A percentile compares a stretch with the other conserved stretches of the same genome.
Conservation (phyloP, 1,284 basidiomycete genomes). For the Ganoderma sp. region DNA sequence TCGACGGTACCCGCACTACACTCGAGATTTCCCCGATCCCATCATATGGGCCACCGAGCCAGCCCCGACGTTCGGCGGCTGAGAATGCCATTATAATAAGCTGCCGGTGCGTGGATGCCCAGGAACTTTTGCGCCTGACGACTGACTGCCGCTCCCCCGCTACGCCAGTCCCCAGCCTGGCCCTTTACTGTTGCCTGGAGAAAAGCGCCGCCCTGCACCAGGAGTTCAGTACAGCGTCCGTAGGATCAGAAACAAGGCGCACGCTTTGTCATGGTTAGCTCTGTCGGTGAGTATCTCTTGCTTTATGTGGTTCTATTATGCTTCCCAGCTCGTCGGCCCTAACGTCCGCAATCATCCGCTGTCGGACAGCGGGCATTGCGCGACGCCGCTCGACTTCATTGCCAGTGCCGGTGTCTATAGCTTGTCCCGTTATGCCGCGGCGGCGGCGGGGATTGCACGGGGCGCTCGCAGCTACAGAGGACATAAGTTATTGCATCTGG, state of each 20-base stretch:
- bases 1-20: slow-evolving; percentile 32
- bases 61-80: slow-evolving; percentile 8
- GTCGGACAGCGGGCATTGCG: slow-evolving; percentile 8
- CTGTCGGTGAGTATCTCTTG: slow-evolving; percentile 20
- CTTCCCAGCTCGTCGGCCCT: slow-evolving; percentile 10
- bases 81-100: slow-evolving; percentile 33
- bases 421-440: slow-evolving; percentile 1
- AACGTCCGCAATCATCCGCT: neutral
- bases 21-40: slow-evolving; percentile 42
- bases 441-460: slow-evolving; percentile 23
- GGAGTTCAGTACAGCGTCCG: slow-evolving; percentile 9
- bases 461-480: slow-evolving; percentile 32
- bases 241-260: slow-evolving; percentile 12
- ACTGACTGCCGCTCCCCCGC: slow-evolving; percentile 18
- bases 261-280: slow-evolving; percentile 14
- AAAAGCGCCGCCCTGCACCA: slow-evolving; percentile 14
- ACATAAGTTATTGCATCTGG: slow-evolving; percentile 13
- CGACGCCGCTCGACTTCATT: slow-evolving; percentile 13
- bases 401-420: neutral
- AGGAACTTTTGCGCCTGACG: slow-evolving; percentile 19
- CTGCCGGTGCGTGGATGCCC: slow-evolving; percentile 21
- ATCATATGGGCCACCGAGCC: slow-evolving; percentile 11
- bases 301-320: neutral
- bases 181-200: neutral
- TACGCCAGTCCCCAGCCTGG: slow-evolving; percentile 10